Base-by-base conservation (phyloP, 192 early-diverging fungal species). In the Coemansia sp. region DNA sequence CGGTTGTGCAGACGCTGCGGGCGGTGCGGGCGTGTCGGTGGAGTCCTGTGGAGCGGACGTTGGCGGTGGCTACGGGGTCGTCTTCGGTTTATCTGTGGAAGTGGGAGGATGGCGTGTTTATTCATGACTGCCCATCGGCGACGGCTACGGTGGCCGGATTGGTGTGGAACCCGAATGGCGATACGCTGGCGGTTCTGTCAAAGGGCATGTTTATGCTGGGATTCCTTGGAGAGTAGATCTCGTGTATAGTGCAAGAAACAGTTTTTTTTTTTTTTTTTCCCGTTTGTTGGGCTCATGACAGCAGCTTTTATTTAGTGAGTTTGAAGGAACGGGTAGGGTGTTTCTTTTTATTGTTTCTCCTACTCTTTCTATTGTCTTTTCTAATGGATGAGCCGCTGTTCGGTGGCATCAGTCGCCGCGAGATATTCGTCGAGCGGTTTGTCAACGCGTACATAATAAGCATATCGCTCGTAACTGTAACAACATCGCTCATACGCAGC, bases 361-460 rank as follows among this genome's bases (percentile, higher is more conserved):
- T 57, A 36, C 36, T 33, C 23, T 43, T 31, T 13, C 18, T n/a
- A 18, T 16, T 34, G 8, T 6, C 14, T 20, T 35, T 33, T n/a
- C 1, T 34, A 6, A 73, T 83, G 79, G 83, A 83, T 41, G 83
- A 83, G 64, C 80, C 83, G 35, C 43, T 84, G 57, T 84, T 84
- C 57, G 83, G 83, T 13, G 80, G 83, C n/a, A 60, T 61, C 58
- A 82, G 75, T 36, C 75, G 78, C 34, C 74, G 76, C 16, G 83
- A 81, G 45, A 63, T 75, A 61, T n/a, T 82, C 9, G 47, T 82
- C 1, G 79, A 84, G 59, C 55, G 76, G 28, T 72, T 70, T 20
- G 79, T 65, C 48, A 71, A 58, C 39, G 63, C 53, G 3, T 62
- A 64, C 42, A 66, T 83, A 4, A 48, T 73, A 31, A 55, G 31